Evolutionary conservation across 208 protist species (phyloP).

Genomic region (Crithidia expoeki): DNA sequence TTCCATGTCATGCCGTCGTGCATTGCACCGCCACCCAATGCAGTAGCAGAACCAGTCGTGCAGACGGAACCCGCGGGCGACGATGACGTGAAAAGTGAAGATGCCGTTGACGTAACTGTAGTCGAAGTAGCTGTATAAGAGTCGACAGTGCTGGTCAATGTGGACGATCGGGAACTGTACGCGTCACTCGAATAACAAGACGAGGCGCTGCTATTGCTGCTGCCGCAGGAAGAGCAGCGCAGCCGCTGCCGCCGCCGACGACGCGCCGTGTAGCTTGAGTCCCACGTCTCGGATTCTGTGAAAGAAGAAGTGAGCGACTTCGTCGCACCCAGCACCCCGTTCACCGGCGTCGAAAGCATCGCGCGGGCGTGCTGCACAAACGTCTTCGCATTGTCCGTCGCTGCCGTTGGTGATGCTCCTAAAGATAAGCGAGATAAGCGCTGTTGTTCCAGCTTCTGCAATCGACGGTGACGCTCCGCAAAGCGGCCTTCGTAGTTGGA

Average conservation of each 20-base stretch:
- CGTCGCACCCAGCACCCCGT: conserved; percentile 1
- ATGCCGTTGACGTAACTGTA: not conserved
- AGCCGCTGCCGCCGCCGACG: not conserved
- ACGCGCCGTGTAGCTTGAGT: not conserved
- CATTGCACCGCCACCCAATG: not conserved
- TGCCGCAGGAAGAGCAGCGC: not conserved
- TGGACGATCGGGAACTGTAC: conserved; percentile 1
- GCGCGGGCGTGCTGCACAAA: conserved; percentile 12
- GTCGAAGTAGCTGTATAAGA: conserved; percentile 1
- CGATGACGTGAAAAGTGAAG: not conserved
- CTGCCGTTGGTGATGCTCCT: conserved; percentile 3
- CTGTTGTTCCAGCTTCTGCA: not conserved
- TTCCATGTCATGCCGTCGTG: not conserved
- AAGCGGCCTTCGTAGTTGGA: conserved; percentile 18
- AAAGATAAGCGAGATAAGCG: not conserved
- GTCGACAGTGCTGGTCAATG: not conserved
- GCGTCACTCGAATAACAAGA: not conserved
- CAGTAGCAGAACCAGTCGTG: too few species aligned
- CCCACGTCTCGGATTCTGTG: conserved; percentile 4
- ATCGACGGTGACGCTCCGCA: conserved; percentile 1
- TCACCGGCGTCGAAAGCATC: conserved; percentile 3
- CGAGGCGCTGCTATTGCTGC: not conserved
- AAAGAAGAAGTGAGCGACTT: conserved; percentile 1
- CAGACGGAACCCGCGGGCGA: not conserved
- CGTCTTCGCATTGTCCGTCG: not conserved